Percentiles rank a stretch among this genome's conserved stretches.
These are phyloP conservation scores for Pyricularia grisea DNA, from an alignment of 2,329 filamentous ascomycete genomes.

Conservation along the genomic window DNA sequence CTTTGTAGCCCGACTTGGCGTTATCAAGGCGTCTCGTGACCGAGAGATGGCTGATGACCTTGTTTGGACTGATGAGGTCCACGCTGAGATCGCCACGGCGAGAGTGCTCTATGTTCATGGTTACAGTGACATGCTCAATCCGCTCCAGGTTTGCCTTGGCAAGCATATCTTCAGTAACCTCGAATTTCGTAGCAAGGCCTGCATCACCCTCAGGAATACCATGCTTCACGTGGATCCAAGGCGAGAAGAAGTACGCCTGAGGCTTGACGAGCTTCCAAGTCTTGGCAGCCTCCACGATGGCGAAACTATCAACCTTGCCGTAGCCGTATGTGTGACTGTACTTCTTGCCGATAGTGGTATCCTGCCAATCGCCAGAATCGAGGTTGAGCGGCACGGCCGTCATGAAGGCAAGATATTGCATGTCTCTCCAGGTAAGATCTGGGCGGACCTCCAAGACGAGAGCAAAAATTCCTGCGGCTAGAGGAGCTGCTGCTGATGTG, in stretches of 20 bases:
- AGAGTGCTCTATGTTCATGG: slow-evolving; percentile 89
- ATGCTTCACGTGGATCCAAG: slow-evolving; percentile 86
- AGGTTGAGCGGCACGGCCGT: slow-evolving; percentile 74
- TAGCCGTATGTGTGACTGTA: slow-evolving; percentile 95
- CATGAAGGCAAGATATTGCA: slow-evolving; percentile 83
- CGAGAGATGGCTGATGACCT: slow-evolving; percentile 75
- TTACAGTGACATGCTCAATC: slow-evolving; percentile 90
- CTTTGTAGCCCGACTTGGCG: slow-evolving; percentile 61
- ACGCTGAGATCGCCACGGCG: slow-evolving; percentile 87
- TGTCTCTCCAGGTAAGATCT: slow-evolving; percentile 84
- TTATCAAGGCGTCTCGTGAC: slow-evolving; percentile 63
- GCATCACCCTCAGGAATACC: slow-evolving; percentile 75
- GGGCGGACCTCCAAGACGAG: slow-evolving; percentile 77
- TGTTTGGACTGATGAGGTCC: slow-evolving; percentile 76
- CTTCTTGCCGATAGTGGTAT: slow-evolving; percentile 69
- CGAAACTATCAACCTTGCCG: slow-evolving; percentile 85
- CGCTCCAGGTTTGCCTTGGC: slow-evolving; percentile 74
- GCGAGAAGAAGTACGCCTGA: slow-evolving; percentile 88
- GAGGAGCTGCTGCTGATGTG: slow-evolving; percentile 87
- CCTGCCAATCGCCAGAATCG: slow-evolving; percentile 68
- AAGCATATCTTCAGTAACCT: slow-evolving; percentile 74
- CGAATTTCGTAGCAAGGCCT: slow-evolving; percentile 71
- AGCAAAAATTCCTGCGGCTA: slow-evolving; percentile 87
- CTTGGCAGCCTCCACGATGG: slow-evolving; percentile 77
- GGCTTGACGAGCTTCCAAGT: slow-evolving; percentile 84